phyloP scores from a whole-genome alignment of 176 grass and related monocot species.

The Lolium perenne region DNA sequence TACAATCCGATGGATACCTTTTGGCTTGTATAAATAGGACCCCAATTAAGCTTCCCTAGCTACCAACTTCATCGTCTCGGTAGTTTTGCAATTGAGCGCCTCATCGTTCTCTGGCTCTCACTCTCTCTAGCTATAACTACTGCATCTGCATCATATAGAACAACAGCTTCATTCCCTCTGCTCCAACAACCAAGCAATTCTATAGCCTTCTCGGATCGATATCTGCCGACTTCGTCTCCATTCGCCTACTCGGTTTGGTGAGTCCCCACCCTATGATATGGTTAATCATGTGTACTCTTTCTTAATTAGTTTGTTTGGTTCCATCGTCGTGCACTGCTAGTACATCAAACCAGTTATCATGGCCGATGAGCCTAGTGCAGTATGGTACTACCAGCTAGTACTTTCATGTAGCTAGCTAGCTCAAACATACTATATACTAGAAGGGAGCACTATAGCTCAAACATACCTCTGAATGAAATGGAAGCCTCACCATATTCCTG shows the following conservation, averaged over 20 bases:
- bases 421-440: not conserved
- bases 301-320: not conserved
- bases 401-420: not conserved
- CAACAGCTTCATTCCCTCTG: not conserved
- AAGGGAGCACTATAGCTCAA: not conserved
- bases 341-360: not conserved
- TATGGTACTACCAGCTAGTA: not conserved
- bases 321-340: not conserved
- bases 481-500: conserved; percentile 26
- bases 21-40: conserved; percentile 45
- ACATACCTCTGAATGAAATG: not conserved
- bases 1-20: conserved; percentile 32
- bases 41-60: conserved; percentile 28
- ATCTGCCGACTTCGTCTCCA: conserved; percentile 6
- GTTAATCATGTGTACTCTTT: not conserved
- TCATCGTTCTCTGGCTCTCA: not conserved
- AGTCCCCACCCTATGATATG: conserved; percentile 26
- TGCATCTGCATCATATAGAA: not conserved
- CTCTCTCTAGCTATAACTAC: not conserved
- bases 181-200: not conserved
- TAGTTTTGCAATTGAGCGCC: conserved; percentile 16
- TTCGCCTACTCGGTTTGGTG: not conserved
- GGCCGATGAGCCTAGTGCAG: not conserved
- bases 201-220: not conserved
- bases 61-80: conserved; percentile 37